Base-by-base conservation (phyloP, 192 early-diverging fungal species). In the Lobosporangium transversale region DNA sequence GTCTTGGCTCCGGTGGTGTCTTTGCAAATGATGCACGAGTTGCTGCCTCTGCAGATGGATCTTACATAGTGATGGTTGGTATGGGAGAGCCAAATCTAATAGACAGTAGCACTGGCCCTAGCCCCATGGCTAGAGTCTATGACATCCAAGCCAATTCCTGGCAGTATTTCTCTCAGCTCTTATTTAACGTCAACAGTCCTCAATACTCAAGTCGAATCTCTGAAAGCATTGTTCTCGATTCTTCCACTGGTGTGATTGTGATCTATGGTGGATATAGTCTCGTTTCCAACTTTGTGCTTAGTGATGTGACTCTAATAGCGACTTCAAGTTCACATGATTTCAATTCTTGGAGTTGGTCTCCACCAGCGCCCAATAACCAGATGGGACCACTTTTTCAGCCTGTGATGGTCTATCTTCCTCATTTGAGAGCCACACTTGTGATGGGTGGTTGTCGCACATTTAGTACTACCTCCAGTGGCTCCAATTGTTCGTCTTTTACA, bases 61-160 rank as follows among this genome's bases (percentile, higher is more conserved):
- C 30, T 5, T 43, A 53, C 14, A 23, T 64, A 1, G 1, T 71
- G 20, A 17, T 71, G 4, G 43, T 48, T 3, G 69, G 60, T 18
- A 18, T 51, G 33, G 35, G 60, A 4, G 53, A 48, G 2, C 15
- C 26, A 23, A 55, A 44, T 7, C 35, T 71, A 7, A n/a, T n/a
- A n/a, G n/a, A n/a, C n/a, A n/a, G n/a, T n/a, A n/a, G n/a, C n/a
- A n/a, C n/a, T n/a, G n/a, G n/a, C n/a, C n/a, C n/a, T n/a, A n/a
- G n/a, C n/a, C n/a, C n/a, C n/a, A n/a, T n/a, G n/a, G 21, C 37
- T 10, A 33, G 27, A 20, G 15, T 52, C 2, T 71, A 71, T 24
- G 61, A 71, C 33, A 71, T 71, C 24, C 18, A 15, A 11, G 31
- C 69, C n/a, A 40, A 57, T 26, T 21, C 42, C 2, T 71, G 69